Percentiles rank a stretch among this genome's conserved stretches.
phyloP scores from a whole-genome alignment of 2,329 filamentous ascomycete genomes.

The Neofusicoccum ribis region DNA sequence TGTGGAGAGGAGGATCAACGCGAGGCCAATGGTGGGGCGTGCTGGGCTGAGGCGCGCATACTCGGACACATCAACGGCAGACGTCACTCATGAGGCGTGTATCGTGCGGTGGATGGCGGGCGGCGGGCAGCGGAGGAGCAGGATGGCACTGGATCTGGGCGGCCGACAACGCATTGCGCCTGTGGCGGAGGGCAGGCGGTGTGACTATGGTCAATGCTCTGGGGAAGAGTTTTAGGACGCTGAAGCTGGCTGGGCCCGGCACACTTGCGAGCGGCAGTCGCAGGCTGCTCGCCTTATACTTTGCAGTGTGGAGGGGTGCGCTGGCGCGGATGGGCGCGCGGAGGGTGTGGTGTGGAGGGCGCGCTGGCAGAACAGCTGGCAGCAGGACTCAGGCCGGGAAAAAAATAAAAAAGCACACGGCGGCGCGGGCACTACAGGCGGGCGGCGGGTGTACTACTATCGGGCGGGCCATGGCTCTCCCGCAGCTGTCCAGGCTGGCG shows the following conservation, averaged over 20 bases:
- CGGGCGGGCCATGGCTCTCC: not conserved
- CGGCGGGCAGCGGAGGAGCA: too few relatives aligned
- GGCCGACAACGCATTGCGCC: constrained; percentile 37
- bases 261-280: constrained; percentile 22
- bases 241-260: constrained; percentile 24
- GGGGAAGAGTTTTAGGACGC: constrained; percentile 32
- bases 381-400: constrained; percentile 20
- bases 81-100: constrained; percentile 35
- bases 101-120: constrained; percentile 30
- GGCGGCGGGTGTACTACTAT: constrained; percentile 6
- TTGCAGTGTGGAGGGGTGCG: constrained; percentile 15
- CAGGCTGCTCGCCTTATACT: constrained; percentile 15
- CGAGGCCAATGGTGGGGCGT: constrained; percentile 31
- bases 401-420: constrained; percentile 23
- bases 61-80: constrained; percentile 33
- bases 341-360: not conserved
- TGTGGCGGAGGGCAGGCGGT: constrained; percentile 39
- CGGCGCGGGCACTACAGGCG: constrained; percentile 24
- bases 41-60: constrained; percentile 32
- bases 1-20: constrained; percentile 23
- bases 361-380: not conserved
- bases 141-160: constrained; percentile 31
- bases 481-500: not conserved
- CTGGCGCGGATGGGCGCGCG: not conserved
- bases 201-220: constrained; percentile 38